Evolutionary conservation across 2,329 filamentous ascomycete genomes (phyloP).

Genomic region (Paradendryphiella salina): DNA sequence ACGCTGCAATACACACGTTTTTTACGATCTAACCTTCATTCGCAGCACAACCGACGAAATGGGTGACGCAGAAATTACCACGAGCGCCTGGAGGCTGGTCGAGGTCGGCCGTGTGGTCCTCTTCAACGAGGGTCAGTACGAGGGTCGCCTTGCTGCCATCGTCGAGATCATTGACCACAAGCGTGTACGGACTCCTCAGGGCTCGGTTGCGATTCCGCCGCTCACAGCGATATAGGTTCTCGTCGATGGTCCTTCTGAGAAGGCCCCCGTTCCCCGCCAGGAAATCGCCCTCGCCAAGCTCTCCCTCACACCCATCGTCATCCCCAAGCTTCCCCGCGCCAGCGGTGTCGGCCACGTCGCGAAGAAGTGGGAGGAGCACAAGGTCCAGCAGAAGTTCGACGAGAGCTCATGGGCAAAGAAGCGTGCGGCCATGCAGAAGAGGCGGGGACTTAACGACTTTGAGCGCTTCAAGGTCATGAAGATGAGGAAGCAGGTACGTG

Average conservation of each 20-base stretch:
- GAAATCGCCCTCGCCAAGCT: constrained; percentile 77
- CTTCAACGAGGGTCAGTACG: constrained; percentile 79
- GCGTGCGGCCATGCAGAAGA: constrained; percentile 79
- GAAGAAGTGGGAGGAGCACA: constrained; percentile 86
- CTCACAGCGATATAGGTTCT: constrained; percentile 69
- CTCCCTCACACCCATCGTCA: constrained; percentile 86
- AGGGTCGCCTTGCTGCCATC: constrained; percentile 86
- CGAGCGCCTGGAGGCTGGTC: constrained; percentile 76
- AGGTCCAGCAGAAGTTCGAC: constrained; percentile 92
- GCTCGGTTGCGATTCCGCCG: constrained; percentile 24
- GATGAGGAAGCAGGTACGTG: constrained; percentile 93
- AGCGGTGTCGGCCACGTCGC: constrained; percentile 80
- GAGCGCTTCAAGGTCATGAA: constrained; percentile 99
- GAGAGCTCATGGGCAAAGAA: constrained; percentile 94
- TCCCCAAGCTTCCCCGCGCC: constrained; percentile 82
- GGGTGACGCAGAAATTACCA: constrained; percentile 54
- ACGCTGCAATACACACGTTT: constrained; percentile 26
- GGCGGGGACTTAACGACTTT: constrained; percentile 93
- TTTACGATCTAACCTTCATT: constrained; percentile 30
- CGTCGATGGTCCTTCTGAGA: constrained; percentile 87
- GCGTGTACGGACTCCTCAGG: constrained; percentile 74
- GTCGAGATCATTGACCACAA: constrained; percentile 99
- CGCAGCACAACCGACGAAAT: constrained; percentile 49
- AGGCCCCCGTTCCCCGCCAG: constrained; percentile 84
- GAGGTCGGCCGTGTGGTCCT: constrained; percentile 98